Base-by-base conservation (phyloP, 2,329 filamentous ascomycete genomes). In the Claviceps quebecensis region DNA sequence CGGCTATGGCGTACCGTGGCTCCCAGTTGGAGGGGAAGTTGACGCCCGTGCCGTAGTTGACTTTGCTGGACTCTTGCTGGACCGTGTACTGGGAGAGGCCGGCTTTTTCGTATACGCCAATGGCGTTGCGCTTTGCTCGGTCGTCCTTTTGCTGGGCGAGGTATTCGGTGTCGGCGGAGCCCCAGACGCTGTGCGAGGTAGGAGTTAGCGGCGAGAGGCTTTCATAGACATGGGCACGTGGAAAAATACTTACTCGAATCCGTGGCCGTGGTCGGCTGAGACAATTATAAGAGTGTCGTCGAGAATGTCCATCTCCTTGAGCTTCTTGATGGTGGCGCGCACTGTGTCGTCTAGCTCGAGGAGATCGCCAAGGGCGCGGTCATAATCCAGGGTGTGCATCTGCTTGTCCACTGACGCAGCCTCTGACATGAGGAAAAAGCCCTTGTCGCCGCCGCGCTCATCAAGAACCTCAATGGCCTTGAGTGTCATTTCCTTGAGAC, bases 371-470 rank as follows among this genome's bases (percentile, higher is more conserved):
- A 94, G 80, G 1, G 87, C 85, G 50, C 87, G 85, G 68, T 93
- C 86, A 64, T 93, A 93, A 70, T 93, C 87, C 19, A 93, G 77
- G 2, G 72, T 66, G 69, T 94, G 87, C 87, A 94, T 93, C 75
- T 87, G 84, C 75, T 94, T 94, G 70, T 93, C 87, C 58, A 94
- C 86, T 2, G 81, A 87, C 16, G 87, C 87, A 26, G 84, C 87
- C 67, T 94, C 87, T 13, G 82, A 81, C 87, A 94, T 93, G 61
- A 94, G 75, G 74, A 93, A 88, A 77, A 85, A 94, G 5, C 87
- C 87, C 54, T 86, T 76, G 53, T 84, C 75, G 37, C 76, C 76
- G 29, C 81, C 80, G 53, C 79, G 75, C 40, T 73, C 73, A 65
- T 84, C 70, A n/a, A 93, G 77, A 50, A 91, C 80, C 53, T 91